phyloP scores from a whole-genome alignment of 202 grass and related monocot genomes.

The Eragrostis tef region DNA sequence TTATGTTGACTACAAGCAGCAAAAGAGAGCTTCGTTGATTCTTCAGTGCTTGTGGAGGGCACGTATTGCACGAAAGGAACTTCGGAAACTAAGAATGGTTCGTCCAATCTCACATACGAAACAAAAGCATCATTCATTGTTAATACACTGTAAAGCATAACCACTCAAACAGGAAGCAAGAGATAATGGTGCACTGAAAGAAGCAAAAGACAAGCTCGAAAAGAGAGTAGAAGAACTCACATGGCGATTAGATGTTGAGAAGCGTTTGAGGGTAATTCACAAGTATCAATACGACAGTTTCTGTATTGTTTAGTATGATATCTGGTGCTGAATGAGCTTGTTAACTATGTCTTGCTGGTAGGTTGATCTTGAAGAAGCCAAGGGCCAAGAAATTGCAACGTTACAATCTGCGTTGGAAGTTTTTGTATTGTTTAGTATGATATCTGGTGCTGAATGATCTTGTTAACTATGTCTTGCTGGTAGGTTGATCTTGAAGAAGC shows the following conservation, averaged over 20 bases:
- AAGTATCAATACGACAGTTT: slow-evolving; percentile 15
- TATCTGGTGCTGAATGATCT: slow-evolving; percentile 26
- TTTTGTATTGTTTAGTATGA: slow-evolving; percentile 22
- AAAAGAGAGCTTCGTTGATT: slow-evolving; percentile 74
- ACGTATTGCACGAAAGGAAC: slow-evolving; percentile 88
- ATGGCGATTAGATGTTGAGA: slow-evolving; percentile 91
- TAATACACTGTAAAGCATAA: slow-evolving; percentile 32
- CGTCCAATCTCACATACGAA: slow-evolving; percentile 31
- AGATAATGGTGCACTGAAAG: slow-evolving; percentile 90
- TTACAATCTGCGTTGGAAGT: slow-evolving; percentile 64
- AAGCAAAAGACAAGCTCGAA: slow-evolving; percentile 95
- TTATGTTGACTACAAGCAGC: slow-evolving; percentile 69
- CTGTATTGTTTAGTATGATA: slow-evolving; percentile 23
- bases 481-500: slow-evolving; percentile 84
- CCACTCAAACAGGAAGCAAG: slow-evolving; percentile 77
- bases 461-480: slow-evolving; percentile 34
- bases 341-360: slow-evolving; percentile 44
- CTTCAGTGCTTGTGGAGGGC: slow-evolving; percentile 92
- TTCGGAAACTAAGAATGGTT: slow-evolving; percentile 86
- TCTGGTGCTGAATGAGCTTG: slow-evolving; percentile 27
- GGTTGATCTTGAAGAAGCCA: slow-evolving; percentile 84
- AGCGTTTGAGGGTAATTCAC: slow-evolving; percentile 83
- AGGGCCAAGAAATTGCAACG: slow-evolving; percentile 77
- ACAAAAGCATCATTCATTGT: slow-evolving; percentile 30
- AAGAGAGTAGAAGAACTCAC: slow-evolving; percentile 95